Conservation (phyloP, 2,329 filamentous ascomycete genomes). For the Didymella sp. region DNA sequence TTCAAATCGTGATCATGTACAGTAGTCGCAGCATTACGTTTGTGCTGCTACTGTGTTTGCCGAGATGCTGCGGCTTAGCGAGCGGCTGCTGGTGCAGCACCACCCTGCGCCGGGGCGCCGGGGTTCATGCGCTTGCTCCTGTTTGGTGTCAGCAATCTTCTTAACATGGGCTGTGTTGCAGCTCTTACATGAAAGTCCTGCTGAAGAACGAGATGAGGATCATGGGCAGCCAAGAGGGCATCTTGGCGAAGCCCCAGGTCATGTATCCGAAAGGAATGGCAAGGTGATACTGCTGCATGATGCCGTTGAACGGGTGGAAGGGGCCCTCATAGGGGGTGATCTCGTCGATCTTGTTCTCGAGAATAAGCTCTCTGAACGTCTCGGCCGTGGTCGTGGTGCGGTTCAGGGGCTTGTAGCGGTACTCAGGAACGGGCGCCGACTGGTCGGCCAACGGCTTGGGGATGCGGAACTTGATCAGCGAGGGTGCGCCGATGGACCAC, state of each 20-base stretch:
- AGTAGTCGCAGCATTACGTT: neutral
- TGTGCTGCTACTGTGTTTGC: conserved; percentile 3
- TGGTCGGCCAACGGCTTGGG: conserved; percentile 68
- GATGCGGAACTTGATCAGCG: conserved; percentile 69
- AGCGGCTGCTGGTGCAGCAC: conserved; percentile 18
- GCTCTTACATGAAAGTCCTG: conserved; percentile 75
- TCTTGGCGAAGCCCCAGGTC: conserved; percentile 66
- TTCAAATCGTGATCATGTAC: neutral
- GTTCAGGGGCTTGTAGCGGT: conserved; percentile 72
- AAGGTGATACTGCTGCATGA: conserved; percentile 67
- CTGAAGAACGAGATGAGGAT: conserved; percentile 75
- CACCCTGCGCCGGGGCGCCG: conserved; percentile 17
- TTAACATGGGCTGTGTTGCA: too few species aligned
- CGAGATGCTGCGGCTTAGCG: conserved; percentile 12
- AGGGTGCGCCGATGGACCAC: conserved; percentile 71
- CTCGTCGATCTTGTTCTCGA: conserved; percentile 65
- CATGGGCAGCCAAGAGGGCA: conserved; percentile 79
- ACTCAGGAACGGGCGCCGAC: conserved; percentile 66
- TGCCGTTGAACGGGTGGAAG: conserved; percentile 79
- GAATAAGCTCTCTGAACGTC: conserved; percentile 67
- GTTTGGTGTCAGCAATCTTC: conserved; percentile 18
- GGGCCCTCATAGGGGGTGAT: conserved; percentile 64
- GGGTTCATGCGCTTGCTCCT: conserved; percentile 39
- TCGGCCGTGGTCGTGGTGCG: conserved; percentile 70
- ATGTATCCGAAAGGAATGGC: conserved; percentile 70